These are phyloP conservation scores for Jatropha multifida DNA, from an alignment of 441 rosid genomes.

Conservation along the genomic window DNA sequence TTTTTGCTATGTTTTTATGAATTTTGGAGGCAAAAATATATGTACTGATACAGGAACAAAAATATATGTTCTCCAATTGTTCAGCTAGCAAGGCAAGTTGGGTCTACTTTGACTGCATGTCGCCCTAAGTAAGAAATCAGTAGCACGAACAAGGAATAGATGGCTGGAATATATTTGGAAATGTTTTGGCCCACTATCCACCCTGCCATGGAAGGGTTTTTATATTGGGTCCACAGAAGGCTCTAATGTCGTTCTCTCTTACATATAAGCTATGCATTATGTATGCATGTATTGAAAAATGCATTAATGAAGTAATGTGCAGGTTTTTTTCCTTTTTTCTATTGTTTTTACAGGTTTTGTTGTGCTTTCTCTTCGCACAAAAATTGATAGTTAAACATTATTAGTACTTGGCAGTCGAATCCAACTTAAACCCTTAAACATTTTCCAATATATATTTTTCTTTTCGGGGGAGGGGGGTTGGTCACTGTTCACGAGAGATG, in stretches of 20 bases:
- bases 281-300: not conserved
- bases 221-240: not conserved
- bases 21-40: not conserved
- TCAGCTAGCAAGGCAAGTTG: conserved; percentile 82
- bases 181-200: not conserved
- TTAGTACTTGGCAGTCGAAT: too few relatives aligned
- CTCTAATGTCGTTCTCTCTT: not conserved
- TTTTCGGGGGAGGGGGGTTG: too few relatives aligned
- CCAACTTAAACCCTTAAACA: too few relatives aligned
- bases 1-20: not conserved
- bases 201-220: not conserved
- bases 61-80: not conserved
- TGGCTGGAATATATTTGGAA: not conserved
- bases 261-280: not conserved
- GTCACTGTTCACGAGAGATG: too few relatives aligned
- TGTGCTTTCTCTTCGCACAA: not conserved
- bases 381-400: too few relatives aligned
- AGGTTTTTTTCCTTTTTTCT: not conserved
- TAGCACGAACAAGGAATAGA: not conserved
- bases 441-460: too few relatives aligned
- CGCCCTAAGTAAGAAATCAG: conserved; percentile 43
- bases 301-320: not conserved
- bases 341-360: too few relatives aligned
- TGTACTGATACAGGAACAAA: not conserved
- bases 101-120: conserved; percentile 61